Base-by-base conservation (phyloP, 306 rosid species). In the Vigna nakashimae region DNA sequence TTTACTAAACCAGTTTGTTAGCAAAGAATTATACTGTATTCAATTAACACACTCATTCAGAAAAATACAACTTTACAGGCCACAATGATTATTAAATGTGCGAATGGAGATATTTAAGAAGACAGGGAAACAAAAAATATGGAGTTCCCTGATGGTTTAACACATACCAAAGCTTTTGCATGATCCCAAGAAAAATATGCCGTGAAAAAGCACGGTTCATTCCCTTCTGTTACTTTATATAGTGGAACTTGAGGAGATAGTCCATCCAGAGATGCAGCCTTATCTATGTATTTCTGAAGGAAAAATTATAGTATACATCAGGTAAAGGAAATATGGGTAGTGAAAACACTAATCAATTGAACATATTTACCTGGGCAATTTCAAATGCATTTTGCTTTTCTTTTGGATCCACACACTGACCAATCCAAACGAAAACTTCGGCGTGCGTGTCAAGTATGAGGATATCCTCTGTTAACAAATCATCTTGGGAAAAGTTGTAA, bases 341-440 rank as follows among this genome's bases (percentile, higher is more conserved):
- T 12, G 12, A 58, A 79, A 70, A 32, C 20, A 58, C 34, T 46
- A 65, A 84, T 73, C 22, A 15, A 62, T 72, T 45, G 13, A 77
- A 71, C 76, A 75, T 78, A 68, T 60, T 65, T 84, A 96, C 99
- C 97, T 91, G 88, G 76, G 87, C 96, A 77, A 91, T 79, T 73
- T 96, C 99, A 74, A 90, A 87, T 87, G 86, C 90, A 84, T 79
- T 92, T 86, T 90, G 97, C 81, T 91, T 96, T 85, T 92, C 99
- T 85, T 90, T 96, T 6, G 88, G 65, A 72, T 92, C 99, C 79
- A 91, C 98, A 53, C 80, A 90, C 58, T 92, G 97, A 58, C 99
- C 99, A 82, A 96, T 86, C 99, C 99, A 96, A 77, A 96, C 84
- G 85, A 96, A 90, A 75, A 96, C 96, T 91, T 96, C 99, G n/a